These are phyloP conservation scores for Fomitopsis palustris DNA, from an alignment of 1,284 basidiomycete genomes.

Conservation along the genomic window DNA sequence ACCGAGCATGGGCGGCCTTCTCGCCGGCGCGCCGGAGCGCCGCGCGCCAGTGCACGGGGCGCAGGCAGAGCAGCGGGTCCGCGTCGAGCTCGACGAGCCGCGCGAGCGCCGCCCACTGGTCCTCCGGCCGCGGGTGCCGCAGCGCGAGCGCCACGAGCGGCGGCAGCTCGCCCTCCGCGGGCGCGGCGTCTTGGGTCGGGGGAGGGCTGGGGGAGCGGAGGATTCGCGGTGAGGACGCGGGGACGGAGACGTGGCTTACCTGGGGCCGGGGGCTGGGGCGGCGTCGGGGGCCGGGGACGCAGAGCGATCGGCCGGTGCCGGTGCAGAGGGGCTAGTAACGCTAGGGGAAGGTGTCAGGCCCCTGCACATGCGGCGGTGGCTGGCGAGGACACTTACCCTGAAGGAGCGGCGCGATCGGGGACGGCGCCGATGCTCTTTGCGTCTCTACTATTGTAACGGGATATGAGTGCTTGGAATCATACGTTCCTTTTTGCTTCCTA, in stretches of 20 bases:
- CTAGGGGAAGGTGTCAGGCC: neutral
- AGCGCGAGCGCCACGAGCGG: neutral
- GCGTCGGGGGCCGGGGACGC: neutral
- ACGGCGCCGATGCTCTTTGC: neutral
- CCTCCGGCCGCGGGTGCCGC: neutral
- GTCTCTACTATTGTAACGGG: too few relatives aligned
- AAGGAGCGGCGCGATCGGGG: neutral
- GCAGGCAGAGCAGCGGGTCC: neutral
- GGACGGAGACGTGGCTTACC: neutral
- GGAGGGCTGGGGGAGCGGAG: too few relatives aligned
- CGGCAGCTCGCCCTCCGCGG: neutral
- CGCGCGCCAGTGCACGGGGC: neutral
- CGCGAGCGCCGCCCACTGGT: neutral
- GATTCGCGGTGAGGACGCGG: too few relatives aligned
- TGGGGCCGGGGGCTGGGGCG: neutral
- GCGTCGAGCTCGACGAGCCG: neutral
- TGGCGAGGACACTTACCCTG: constrained; percentile 2
- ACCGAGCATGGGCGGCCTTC: neutral
- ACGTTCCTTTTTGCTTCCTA: too few relatives aligned
- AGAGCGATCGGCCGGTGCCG: neutral
- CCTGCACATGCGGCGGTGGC: constrained; percentile 1
- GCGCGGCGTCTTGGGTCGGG: too few relatives aligned
- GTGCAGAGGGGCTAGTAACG: neutral
- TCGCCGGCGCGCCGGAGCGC: neutral
- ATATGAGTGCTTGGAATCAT: too few relatives aligned